phyloP scores from a whole-genome alignment of 2,329 filamentous ascomycete genomes.

The Sporothrix protearum region DNA sequence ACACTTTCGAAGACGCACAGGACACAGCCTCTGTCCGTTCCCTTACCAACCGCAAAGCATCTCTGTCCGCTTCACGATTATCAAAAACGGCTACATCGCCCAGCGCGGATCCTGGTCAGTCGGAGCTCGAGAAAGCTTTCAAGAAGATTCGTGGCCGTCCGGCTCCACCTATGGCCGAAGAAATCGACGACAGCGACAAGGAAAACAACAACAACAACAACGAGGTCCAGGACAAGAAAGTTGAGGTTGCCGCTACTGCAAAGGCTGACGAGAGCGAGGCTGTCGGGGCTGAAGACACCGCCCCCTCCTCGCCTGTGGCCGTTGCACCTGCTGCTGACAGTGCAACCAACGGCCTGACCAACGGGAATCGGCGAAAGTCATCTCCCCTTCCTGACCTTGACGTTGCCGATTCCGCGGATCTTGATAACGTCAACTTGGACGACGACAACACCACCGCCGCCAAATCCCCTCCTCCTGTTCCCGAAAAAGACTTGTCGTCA shows the following conservation, averaged over 20 bases:
- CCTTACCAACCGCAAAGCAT: slow-evolving; percentile 51
- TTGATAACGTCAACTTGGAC: slow-evolving; percentile 65
- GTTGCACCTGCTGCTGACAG: slow-evolving; percentile 5
- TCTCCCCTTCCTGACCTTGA: slow-evolving; percentile 41
- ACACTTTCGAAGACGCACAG: slow-evolving; percentile 79
- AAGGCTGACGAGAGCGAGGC: slow-evolving; percentile 28
- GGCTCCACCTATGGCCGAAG: not conserved
- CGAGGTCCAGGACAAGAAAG: slow-evolving; percentile 35
- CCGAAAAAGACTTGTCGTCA: slow-evolving; percentile 33
- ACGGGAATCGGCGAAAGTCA: slow-evolving; percentile 34
- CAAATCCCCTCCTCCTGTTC: not conserved
- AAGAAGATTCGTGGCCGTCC: slow-evolving; percentile 25
- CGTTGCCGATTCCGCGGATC: slow-evolving; percentile 43
- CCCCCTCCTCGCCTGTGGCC: not conserved
- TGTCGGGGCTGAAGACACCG: slow-evolving; percentile 27
- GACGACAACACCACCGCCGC: slow-evolving; percentile 44
- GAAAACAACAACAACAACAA: slow-evolving; percentile 28
- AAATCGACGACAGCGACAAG: slow-evolving; percentile 17
- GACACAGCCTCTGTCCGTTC: slow-evolving; percentile 64
- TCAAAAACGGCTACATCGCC: slow-evolving; percentile 32
- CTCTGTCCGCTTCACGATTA: slow-evolving; percentile 31
- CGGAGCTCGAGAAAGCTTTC: slow-evolving; percentile 33
- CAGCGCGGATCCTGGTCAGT: slow-evolving; percentile 29
- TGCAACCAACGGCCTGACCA: slow-evolving; percentile 7
- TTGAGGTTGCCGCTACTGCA: slow-evolving; percentile 29